Conservation (phyloP, 2,329 filamentous ascomycete genomes). For the Seiridium cupressi region DNA sequence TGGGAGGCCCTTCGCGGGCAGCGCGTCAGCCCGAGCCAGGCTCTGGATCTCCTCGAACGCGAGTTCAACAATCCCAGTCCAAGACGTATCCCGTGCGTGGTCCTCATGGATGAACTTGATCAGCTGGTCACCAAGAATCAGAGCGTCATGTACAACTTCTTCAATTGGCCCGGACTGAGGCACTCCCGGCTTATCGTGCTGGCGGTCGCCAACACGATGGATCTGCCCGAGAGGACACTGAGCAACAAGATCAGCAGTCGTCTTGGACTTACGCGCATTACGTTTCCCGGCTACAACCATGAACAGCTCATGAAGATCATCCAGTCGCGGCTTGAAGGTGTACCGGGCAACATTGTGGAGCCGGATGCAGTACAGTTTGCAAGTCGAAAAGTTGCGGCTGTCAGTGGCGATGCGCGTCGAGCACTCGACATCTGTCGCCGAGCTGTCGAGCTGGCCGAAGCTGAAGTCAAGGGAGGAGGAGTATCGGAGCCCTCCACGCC, state of each 20-base stretch:
- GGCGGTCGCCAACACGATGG: conserved; percentile 98
- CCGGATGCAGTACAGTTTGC: conserved; percentile 94
- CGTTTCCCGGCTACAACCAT: conserved; percentile 95
- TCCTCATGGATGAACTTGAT: conserved; percentile 97
- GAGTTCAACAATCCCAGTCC: conserved; percentile 93
- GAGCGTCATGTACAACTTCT: conserved; percentile 99
- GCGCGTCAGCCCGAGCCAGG: conserved; percentile 86
- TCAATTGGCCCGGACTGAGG: conserved; percentile 94
- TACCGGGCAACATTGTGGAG: conserved; percentile 87
- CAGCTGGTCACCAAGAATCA: conserved; percentile 98
- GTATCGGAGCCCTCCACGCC: conserved; percentile 54
- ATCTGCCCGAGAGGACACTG: conserved; percentile 89
- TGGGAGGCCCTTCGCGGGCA: conserved; percentile 97
- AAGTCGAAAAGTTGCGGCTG: conserved; percentile 92
- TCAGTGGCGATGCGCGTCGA: conserved; percentile 88
- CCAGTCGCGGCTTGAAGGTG: conserved; percentile 84
- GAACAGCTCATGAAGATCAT: conserved; percentile 98
- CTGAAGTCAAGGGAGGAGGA: conserved; percentile 49
- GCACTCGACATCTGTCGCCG: conserved; percentile 93
- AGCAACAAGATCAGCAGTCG: conserved; percentile 98
- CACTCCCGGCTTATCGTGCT: conserved; percentile 94
- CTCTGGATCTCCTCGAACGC: conserved; percentile 83
- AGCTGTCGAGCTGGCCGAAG: conserved; percentile 91
- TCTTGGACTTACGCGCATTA: conserved; percentile 86
- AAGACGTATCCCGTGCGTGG: conserved; percentile 88